Conservation (phyloP, 2,329 filamentous ascomycete genomes). For the Tolypocladium inflatum region DNA sequence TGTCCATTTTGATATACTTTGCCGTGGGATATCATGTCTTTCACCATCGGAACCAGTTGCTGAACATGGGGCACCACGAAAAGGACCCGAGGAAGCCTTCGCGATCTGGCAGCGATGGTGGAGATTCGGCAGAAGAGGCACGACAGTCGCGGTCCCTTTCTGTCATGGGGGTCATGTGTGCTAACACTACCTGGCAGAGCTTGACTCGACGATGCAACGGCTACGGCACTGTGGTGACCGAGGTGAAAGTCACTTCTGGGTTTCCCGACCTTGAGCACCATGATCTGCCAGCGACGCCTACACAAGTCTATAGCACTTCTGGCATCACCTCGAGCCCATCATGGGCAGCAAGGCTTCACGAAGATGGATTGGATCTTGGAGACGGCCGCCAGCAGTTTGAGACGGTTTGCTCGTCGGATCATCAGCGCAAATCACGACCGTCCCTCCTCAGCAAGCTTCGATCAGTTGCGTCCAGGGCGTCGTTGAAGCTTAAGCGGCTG, state of each 20-base stretch:
- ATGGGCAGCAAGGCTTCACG: neutral
- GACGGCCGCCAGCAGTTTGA: constrained; percentile 15
- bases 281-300: constrained; percentile 5
- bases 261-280: constrained; percentile 7
- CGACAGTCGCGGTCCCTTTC: neutral
- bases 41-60: constrained; percentile 45
- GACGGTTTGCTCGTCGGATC: constrained; percentile 18
- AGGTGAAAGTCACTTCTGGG: constrained; percentile 33
- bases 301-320: constrained; percentile 3
- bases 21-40: constrained; percentile 51
- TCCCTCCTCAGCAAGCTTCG: constrained; percentile 13
- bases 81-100: constrained; percentile 12
- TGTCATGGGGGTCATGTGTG: neutral
- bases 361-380: constrained; percentile 5
- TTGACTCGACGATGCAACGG: constrained; percentile 18
- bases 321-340: neutral
- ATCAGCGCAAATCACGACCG: constrained; percentile 2
- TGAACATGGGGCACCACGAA: constrained; percentile 28
- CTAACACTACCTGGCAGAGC: constrained; percentile 15
- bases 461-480: constrained; percentile 16
- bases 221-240: constrained; percentile 39
- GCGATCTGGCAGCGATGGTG: constrained; percentile 15
- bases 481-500: constrained; percentile 20
- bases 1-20: constrained; percentile 45
- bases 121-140: constrained; percentile 26